phyloP scores from a whole-genome alignment of 768 basidiomycete genomes.

The Tricholoma terreum region DNA sequence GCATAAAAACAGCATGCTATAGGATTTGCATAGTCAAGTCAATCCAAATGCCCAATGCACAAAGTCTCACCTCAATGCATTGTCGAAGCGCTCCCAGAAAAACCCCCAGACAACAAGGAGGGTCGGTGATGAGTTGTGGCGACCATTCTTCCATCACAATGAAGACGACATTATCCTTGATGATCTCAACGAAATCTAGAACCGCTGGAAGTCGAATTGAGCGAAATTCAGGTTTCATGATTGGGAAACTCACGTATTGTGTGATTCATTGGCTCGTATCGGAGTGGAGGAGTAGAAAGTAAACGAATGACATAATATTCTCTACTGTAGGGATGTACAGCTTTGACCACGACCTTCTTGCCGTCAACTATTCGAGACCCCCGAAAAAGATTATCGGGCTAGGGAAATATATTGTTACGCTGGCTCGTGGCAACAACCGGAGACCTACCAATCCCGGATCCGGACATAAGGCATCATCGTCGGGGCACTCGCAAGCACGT shows the following conservation, averaged over 20 bases:
- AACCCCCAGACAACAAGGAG: conserved; percentile 47
- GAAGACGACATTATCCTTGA: conserved; percentile 52
- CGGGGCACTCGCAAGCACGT: conserved; percentile 29
- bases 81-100: conserved; percentile 61
- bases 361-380: conserved; percentile 53
- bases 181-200: conserved; percentile 56
- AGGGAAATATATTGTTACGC: conserved; percentile 4
- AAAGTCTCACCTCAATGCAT: conserved; percentile 56
- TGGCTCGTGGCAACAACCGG: conserved; percentile 1
- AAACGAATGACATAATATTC: conserved; percentile 59
- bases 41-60: not conserved
- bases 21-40: not conserved
- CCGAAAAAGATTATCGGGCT: conserved; percentile 75
- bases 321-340: conserved; percentile 59
- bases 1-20: conserved; percentile 72
- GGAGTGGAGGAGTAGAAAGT: conserved; percentile 50
- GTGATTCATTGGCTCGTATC: conserved; percentile 66
- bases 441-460: conserved; percentile 65
- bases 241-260: conserved; percentile 59
- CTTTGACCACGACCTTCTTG: conserved; percentile 60
- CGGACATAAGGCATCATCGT: conserved; percentile 63
- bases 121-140: conserved; percentile 50
- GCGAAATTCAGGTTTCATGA: not conserved
- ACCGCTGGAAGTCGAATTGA: conserved; percentile 46
- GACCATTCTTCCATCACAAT: conserved; percentile 85